Evolutionary conservation across 2,329 filamentous ascomycete genomes (phyloP).

Genomic region (Colletotrichum lini): DNA sequence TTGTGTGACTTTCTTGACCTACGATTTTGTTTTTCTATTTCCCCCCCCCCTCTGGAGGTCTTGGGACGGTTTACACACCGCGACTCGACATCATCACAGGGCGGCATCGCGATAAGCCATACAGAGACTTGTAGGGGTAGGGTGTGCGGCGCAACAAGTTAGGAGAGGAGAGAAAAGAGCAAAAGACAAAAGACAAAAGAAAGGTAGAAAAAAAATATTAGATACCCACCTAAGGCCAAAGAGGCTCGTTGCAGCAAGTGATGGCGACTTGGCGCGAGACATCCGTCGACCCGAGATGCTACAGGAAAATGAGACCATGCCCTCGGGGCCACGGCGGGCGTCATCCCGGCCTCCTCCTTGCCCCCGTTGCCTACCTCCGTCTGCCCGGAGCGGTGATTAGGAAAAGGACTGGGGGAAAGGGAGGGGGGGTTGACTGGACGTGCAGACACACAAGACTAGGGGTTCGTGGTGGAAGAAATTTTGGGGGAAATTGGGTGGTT

Average conservation of each 20-base stretch:
- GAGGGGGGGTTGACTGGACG: slow-evolving; percentile 22
- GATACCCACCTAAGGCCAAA: slow-evolving; percentile 29
- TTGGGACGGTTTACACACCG: slow-evolving; percentile 23
- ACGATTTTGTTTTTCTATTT: not conserved
- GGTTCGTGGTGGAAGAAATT: not conserved
- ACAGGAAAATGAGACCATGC: too few species aligned
- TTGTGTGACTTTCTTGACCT: too few species aligned
- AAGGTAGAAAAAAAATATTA: not conserved
- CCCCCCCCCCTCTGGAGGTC: slow-evolving; percentile 15
- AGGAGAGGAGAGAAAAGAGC: too few species aligned
- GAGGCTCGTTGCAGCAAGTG: too few species aligned
- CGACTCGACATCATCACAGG: slow-evolving; percentile 14
- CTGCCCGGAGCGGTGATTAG: slow-evolving; percentile 21
- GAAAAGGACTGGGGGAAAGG: not conserved
- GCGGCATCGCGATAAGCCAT: slow-evolving; percentile 33
- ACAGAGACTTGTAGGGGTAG: slow-evolving; percentile 40
- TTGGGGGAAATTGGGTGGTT: not conserved
- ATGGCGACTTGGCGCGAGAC: not conserved
- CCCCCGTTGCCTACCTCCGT: slow-evolving; percentile 8
- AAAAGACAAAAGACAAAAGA: too few species aligned
- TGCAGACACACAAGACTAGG: slow-evolving; percentile 16
- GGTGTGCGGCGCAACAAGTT: not conserved
- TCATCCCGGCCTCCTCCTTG: not conserved
- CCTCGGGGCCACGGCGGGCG: too few species aligned
- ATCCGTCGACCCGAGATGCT: not conserved